Conservation (phyloP, 202 grass and related monocot species). For the Setaria italica region DNA sequence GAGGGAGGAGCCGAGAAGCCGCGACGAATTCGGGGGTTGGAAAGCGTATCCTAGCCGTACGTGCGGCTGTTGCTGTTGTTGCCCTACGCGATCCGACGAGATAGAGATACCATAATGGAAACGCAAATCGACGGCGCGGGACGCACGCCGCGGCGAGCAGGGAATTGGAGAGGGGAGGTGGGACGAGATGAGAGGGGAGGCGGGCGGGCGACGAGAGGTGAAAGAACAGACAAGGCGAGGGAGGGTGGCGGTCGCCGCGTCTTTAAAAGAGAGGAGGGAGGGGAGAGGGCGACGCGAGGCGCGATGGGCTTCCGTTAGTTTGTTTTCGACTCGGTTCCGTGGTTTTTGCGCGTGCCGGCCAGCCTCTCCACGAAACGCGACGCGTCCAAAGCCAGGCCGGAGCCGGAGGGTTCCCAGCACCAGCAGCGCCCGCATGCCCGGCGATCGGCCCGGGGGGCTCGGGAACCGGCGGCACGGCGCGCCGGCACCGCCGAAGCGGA, state of each 20-base stretch:
- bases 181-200: not conserved
- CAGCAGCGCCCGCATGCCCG: too few species aligned
- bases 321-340: not conserved
- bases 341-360: not conserved
- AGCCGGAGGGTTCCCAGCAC: not conserved
- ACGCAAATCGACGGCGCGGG: not conserved
- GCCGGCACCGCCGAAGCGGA: conserved; percentile 12
- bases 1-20: not conserved
- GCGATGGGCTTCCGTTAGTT: not conserved
- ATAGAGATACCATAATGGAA: too few species aligned
- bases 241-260: conserved; percentile 6
- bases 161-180: not conserved
- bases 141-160: not conserved
- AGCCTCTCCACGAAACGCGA: not conserved
- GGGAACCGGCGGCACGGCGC: not conserved
- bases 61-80: not conserved
- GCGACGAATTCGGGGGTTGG: not conserved
- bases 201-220: not conserved
- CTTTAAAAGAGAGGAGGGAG: not conserved
- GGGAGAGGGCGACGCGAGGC: not conserved
- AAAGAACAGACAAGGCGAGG: not conserved
- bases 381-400: not conserved
- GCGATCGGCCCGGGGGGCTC: not conserved
- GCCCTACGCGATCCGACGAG: not conserved
- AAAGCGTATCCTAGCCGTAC: not conserved